phyloP scores from a whole-genome alignment of 371 early-diverging fungal genomes.

The Saksenaea oblongispora region DNA sequence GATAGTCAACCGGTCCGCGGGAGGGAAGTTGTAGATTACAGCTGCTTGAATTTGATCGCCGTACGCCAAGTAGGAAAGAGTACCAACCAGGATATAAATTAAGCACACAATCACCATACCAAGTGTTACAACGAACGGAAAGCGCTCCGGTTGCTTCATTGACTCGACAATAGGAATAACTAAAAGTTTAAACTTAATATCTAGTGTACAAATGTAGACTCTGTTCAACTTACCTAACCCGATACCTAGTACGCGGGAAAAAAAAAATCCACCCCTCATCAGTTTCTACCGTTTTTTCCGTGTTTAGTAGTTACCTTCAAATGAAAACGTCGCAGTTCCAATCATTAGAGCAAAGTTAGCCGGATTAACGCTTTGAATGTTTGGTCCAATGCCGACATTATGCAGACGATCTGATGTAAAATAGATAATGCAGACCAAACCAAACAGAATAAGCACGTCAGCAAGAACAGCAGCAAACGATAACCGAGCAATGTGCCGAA shows the following conservation, averaged over 20 bases:
- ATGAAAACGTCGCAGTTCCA: constrained; percentile 78
- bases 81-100: constrained; percentile 67
- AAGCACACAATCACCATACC: constrained; percentile 58
- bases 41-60: constrained; percentile 68
- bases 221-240: constrained; percentile 8
- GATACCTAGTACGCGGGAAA: not conserved
- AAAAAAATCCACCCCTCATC: not conserved
- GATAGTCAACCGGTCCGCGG: constrained; percentile 42
- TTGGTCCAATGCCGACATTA: constrained; percentile 38
- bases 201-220: not conserved
- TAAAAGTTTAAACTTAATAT: not conserved
- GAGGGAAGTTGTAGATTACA: constrained; percentile 68
- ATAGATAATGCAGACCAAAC: constrained; percentile 54
- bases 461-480: constrained; percentile 71
- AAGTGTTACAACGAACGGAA: constrained; percentile 57
- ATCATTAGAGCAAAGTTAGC: constrained; percentile 68
- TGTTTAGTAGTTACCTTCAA: constrained; percentile 56
- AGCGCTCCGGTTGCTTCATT: constrained; percentile 59
- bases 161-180: constrained; percentile 59
- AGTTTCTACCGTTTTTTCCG: not conserved
- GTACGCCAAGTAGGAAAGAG: constrained; percentile 69
- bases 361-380: constrained; percentile 55
- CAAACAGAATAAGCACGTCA: constrained; percentile 73
- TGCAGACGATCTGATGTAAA: constrained; percentile 37
- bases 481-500: constrained; percentile 70